Conservation (phyloP, 2,329 filamentous ascomycete species). For the Neocucurbitaria cava region DNA sequence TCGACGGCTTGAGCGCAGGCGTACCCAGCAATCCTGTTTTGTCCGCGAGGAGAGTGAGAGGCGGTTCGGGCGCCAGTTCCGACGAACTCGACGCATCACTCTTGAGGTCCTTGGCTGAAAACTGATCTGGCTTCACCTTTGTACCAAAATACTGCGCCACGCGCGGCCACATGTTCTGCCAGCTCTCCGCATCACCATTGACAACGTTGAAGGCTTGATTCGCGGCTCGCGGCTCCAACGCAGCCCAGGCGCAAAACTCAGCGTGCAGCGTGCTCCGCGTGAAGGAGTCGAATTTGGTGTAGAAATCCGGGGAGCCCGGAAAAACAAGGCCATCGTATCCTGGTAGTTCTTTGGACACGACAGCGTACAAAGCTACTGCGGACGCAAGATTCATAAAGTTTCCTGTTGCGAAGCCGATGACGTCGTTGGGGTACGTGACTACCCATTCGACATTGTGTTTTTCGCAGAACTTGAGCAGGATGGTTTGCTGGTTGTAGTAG, state of each 20-base stretch:
- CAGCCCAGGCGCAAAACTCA: slow-evolving; percentile 43
- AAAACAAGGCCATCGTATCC: slow-evolving; percentile 21
- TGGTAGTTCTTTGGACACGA: slow-evolving; percentile 34
- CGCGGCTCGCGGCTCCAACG: slow-evolving; percentile 39
- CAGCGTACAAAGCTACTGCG: slow-evolving; percentile 37
- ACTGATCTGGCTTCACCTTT: slow-evolving; percentile 39
- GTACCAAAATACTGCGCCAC: slow-evolving; percentile 48
- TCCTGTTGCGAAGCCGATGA: slow-evolving; percentile 52
- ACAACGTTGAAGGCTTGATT: slow-evolving; percentile 54
- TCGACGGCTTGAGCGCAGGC: slow-evolving; percentile 17
- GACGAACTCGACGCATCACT: not conserved
- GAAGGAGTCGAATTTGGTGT: slow-evolving; percentile 40
- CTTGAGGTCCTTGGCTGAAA: slow-evolving; percentile 7
- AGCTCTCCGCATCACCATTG: slow-evolving; percentile 53
- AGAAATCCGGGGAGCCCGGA: slow-evolving; percentile 38
- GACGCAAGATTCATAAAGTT: slow-evolving; percentile 48
- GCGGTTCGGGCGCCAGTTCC: slow-evolving; percentile 24
- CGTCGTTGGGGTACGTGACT: slow-evolving; percentile 55
- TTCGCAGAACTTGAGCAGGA: slow-evolving; percentile 46
- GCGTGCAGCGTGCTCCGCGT: slow-evolving; percentile 35
- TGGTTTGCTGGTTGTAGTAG: slow-evolving; percentile 60
- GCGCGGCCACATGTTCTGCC: slow-evolving; percentile 54
- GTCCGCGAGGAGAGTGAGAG: slow-evolving; percentile 29
- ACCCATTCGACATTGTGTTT: slow-evolving; percentile 50
- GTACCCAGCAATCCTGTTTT: slow-evolving; percentile 16